A percentile compares a stretch with the other conserved stretches of the same genome.
phyloP scores from a whole-genome alignment of 805 yeast species.

The Ogataea pini region DNA sequence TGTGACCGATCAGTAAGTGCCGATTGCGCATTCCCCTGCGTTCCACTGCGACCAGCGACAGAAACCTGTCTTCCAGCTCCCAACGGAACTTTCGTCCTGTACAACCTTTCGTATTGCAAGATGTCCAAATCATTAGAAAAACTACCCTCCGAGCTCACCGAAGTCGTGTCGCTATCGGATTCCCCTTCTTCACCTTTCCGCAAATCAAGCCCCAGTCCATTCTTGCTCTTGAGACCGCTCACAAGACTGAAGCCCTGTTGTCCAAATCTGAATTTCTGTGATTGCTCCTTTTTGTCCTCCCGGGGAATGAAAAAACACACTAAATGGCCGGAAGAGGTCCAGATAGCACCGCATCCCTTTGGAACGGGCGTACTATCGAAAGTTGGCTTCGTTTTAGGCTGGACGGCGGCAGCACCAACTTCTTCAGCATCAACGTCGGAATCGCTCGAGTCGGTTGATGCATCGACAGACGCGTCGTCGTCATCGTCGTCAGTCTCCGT shows the following conservation, averaged over 20 bases:
- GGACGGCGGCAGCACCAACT: constrained; percentile 11
- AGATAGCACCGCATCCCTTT: constrained; percentile 88
- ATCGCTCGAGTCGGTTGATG: constrained; percentile 25
- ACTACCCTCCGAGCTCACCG: constrained; percentile 52
- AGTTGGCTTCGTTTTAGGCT: constrained; percentile 29
- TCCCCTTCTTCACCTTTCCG: constrained; percentile 28
- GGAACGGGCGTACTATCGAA: constrained; percentile 89
- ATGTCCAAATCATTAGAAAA: constrained; percentile 70
- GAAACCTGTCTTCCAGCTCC: constrained; percentile 24
- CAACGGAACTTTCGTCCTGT: constrained; percentile 43
- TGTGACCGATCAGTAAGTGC: constrained; percentile 40
- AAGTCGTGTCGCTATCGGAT: constrained; percentile 31
- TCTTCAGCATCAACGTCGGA: constrained; percentile 26
- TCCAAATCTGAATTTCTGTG: constrained; percentile 47
- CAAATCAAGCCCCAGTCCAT: constrained; percentile 22
- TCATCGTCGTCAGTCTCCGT: constrained; percentile 13
- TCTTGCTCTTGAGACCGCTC: constrained; percentile 31
- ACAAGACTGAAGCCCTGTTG: constrained; percentile 53
- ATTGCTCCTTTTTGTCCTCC: constrained; percentile 42
- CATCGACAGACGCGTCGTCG: constrained; percentile 9
- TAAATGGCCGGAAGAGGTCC: constrained; percentile 77
- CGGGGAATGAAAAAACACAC: constrained; percentile 80
- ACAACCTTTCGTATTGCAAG: constrained; percentile 54
- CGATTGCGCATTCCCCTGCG: constrained; percentile 36
- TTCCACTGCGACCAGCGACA: constrained; percentile 30